Conservation (phyloP, 495 filamentous ascomycete species). For the Xylaria acuta region DNA sequence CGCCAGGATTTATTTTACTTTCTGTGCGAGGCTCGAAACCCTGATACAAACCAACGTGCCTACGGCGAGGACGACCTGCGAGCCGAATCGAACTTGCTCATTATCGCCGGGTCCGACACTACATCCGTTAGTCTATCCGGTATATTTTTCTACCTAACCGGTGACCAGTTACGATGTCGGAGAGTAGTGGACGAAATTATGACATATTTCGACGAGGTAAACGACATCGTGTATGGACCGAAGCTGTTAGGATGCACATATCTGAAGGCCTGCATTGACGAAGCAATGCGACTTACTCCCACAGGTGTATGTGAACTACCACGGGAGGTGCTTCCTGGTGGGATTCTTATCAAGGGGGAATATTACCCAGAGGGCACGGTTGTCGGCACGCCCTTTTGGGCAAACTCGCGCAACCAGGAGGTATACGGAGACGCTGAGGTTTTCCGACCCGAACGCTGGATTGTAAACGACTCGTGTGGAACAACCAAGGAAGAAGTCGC, state of each 20-base stretch:
- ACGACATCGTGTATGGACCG: constrained; percentile 52
- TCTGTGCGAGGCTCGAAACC: constrained; percentile 39
- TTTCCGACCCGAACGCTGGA: constrained; percentile 60
- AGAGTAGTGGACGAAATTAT: constrained; percentile 57
- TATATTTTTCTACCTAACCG: constrained; percentile 59
- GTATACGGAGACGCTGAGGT: constrained; percentile 51
- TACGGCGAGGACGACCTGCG: constrained; percentile 32
- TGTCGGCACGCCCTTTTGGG: constrained; percentile 63
- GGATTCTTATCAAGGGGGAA: constrained; percentile 56
- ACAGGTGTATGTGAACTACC: constrained; percentile 60
- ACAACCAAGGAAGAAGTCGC: constrained; percentile 26
- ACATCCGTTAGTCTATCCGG: constrained; percentile 57
- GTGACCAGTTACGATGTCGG: constrained; percentile 41
- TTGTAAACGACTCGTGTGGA: constrained; percentile 35
- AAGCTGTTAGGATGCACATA: constrained; percentile 50
- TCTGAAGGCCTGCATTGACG: constrained; percentile 68
- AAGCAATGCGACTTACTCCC: constrained; percentile 66
- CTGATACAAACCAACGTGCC: constrained; percentile 32
- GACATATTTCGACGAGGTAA: constrained; percentile 45
- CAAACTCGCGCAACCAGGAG: constrained; percentile 53
- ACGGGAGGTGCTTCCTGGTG: constrained; percentile 61
- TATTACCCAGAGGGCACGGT: constrained; percentile 59
- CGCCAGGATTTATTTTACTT: constrained; percentile 46
- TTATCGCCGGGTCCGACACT: constrained; percentile 39
- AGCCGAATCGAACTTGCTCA: constrained; percentile 35